Evolutionary conservation across 257 asterid genomes (phyloP), one percentile per base, ranked within the genome.

Genomic region (Solanum clarkiae): DNA sequence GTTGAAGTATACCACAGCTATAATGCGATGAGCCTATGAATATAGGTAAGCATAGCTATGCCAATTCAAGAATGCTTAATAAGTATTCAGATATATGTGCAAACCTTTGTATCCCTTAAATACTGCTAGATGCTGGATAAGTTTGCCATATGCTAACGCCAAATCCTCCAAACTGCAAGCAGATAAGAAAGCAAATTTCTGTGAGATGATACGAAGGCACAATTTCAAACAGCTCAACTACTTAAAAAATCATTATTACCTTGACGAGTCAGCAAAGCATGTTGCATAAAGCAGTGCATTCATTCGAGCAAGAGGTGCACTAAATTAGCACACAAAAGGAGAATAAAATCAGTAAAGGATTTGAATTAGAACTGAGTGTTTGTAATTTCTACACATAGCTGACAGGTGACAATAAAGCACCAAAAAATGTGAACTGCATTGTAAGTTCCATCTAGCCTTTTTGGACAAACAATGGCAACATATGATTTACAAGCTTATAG

Each of bases 81-180:
- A 83, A 83, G 84, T 49, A 53, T 18, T 56, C 32, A 68, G 74
- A 75, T 55, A 87, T 49, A 60, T 87, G 83, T 54, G 89, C 84
- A 80, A 72, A 96, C 99, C 98, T 97, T 80, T 89, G 91, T 95
- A 93, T 86, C 99, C 99, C 88, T 95, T 95, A 86, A 90, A 90
- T 81, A 90, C 89, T 44, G 97, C 97, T 91, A 95, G 84, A 90
- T 97, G 94, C 86, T 97, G 98, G 90, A 97, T 92, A 85, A 97
- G 97, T 90, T 97, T 95, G 84, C 97, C 90, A 91, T 95, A 94
- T 51, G 98, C 98, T 86, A 97, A 89, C 29, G 95, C 94, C 86
- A 90, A 89, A 91, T 97, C 98, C 79, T 93, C 93, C 68, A 87
- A 89, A 90, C 99, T 96, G 94, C 87, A 88, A 80, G 59, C 75